Evolutionary conservation across 805 yeast genomes (phyloP), one percentile per base, ranked within the genome.

Genomic region (Blastobotrys muscicola): DNA sequence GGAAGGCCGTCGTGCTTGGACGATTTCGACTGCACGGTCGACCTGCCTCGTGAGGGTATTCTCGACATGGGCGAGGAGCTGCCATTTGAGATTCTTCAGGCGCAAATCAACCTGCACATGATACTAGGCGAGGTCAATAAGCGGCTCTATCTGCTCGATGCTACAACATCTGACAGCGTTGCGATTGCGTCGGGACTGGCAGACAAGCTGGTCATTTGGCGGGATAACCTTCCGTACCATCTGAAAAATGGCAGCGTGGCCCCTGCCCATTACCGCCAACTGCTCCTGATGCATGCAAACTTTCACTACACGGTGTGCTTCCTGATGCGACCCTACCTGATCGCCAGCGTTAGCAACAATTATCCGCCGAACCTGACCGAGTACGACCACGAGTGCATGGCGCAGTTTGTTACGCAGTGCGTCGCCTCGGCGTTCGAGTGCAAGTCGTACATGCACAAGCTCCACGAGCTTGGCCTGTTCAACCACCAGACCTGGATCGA

Each of bases 1-100:
- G 46, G 46, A 8, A 38, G 46, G 13, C 46, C 46, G 13, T 30
- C 36, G 26, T 29, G 29, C 15, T 13, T 39, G 13, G 42, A 39
- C 36, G 42, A 39, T 15, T 39, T 29, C 10, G 42, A 39, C 26
- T 39, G 42, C 15, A 20, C 42, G 11, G 42, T 39, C 12, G 42
- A 39, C 10, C 31, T 13, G 13, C 36, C 42, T 14, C 3, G 41
- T 4, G 33, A 26, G n/a, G 23, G 26, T 3, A 12, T 32, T 3
- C 30, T 39, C 12, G 42, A 39, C n/a, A 29, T 9, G 13, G 26
- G 16, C 13, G n/a, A n/a, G 7, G 29, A 39, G 15, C n/a, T 13
- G 23, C 16, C 16, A 4, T 29, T n/a, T 13, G 41, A 38, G 6
- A 20, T 39, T 8, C 15, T 30, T 3, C 29, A 11, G 9, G 36